Conservation (phyloP, 1,284 basidiomycete genomes). For the Afroboletus lepidellus region DNA sequence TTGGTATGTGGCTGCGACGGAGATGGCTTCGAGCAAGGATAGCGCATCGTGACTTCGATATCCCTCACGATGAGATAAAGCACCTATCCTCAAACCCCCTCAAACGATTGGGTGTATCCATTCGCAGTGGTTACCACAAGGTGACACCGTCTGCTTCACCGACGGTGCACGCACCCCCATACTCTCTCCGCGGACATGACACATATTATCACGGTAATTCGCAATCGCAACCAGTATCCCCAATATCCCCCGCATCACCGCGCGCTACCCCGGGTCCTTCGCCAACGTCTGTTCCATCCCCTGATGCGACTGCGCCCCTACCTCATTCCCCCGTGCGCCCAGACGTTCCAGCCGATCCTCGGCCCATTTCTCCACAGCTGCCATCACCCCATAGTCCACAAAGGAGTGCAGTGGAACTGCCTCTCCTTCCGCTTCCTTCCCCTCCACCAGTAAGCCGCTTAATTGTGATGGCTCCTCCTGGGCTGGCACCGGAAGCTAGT, state of each 20-base stretch:
- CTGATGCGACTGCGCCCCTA: neutral
- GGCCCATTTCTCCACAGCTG: neutral
- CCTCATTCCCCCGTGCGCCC: conserved; percentile 1
- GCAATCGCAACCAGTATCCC: conserved; percentile 1
- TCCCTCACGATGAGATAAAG: neutral
- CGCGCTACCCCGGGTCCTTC: neutral
- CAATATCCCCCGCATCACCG: conserved; percentile 1
- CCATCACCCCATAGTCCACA: neutral
- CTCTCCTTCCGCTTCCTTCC: neutral
- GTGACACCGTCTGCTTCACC: neutral
- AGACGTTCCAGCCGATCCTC: neutral
- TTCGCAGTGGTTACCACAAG: neutral
- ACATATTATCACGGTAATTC: neutral
- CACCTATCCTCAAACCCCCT: neutral
- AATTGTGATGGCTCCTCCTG: neutral
- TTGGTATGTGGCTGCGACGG: neutral
- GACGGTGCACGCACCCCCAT: conserved; percentile 1
- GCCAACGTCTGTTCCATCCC: conserved; percentile 1
- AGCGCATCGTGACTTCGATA: neutral
- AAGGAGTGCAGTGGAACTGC: neutral
- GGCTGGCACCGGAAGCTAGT: neutral
- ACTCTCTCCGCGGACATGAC: conserved; percentile 6
- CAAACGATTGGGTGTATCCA: conserved; percentile 3
- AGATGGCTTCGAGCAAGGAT: conserved; percentile 1
- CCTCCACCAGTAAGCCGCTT: neutral